Percentiles rank a stretch among this genome's conserved stretches.
Evolutionary conservation across 2,329 filamentous ascomycete genomes (phyloP).

Genomic region (Nigrospora osmanthi): DNA sequence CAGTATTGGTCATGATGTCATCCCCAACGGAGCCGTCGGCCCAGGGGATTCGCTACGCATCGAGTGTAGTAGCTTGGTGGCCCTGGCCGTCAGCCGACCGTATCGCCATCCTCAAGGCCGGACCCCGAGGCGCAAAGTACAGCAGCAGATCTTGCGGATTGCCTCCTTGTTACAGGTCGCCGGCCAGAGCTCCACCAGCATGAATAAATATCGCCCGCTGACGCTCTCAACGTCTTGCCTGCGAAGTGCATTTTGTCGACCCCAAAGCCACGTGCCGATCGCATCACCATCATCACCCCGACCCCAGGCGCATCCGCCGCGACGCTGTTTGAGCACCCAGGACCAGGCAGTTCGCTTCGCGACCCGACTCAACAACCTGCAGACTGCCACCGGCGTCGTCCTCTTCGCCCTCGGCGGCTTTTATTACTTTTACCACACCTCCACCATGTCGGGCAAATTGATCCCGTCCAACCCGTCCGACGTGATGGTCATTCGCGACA

Average conservation of each 20-base stretch:
- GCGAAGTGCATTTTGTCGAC: background rate
- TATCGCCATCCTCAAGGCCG: no score
- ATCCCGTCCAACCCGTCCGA: conserved; percentile 65
- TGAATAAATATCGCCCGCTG: conserved; percentile 1
- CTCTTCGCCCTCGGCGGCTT: background rate
- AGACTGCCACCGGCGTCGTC: background rate
- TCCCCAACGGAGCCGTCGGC: no score
- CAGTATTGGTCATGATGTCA: no score
- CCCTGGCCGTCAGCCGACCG: no score
- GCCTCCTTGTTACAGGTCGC: no score
- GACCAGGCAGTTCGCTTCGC: background rate
- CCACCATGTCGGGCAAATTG: conserved; percentile 53
- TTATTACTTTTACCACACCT: background rate
- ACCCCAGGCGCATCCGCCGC: background rate
- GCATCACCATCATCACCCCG: background rate
- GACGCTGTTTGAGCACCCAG: background rate
- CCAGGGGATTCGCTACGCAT: no score
- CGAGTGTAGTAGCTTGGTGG: no score
- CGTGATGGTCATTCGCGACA: conserved; percentile 83
- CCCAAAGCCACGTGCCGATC: background rate
- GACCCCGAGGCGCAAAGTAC: no score
- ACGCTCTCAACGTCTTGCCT: background rate
- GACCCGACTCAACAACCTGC: conserved; percentile 1
- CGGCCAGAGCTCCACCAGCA: conserved; percentile 1
- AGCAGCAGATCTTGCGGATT: no score